Conservation (phyloP, 306 rosid species). For the Castanea crenata region DNA sequence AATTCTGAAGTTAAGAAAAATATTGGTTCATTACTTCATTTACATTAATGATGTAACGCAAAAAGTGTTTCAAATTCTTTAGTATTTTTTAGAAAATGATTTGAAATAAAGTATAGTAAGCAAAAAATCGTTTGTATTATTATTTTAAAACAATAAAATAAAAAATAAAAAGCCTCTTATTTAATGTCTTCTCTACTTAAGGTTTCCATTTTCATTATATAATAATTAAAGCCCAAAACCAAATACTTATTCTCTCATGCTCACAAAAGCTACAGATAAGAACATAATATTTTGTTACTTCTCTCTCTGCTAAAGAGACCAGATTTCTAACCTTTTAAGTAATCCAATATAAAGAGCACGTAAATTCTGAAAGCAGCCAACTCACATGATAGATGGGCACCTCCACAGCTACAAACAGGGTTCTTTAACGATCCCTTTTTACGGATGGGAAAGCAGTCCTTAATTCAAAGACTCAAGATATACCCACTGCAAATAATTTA, state of each 20-base stretch:
- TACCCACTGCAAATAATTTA: slow-evolving; percentile 2
- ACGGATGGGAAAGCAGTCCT: not conserved
- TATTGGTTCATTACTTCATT: no score
- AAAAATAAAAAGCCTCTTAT: not conserved
- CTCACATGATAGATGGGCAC: slow-evolving; percentile 18
- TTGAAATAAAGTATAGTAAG: no score
- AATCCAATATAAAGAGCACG: not conserved
- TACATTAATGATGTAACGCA: no score
- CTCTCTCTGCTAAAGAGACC: not conserved
- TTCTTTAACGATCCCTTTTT: not conserved
- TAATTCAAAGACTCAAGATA: not conserved
- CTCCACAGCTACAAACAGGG: not conserved
- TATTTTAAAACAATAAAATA: not conserved
- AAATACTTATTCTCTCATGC: not conserved
- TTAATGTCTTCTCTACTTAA: not conserved
- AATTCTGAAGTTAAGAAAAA: no score
- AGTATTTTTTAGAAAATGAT: no score
- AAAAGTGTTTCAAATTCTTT: no score
- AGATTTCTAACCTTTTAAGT: not conserved
- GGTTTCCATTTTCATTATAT: not conserved
- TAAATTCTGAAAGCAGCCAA: not conserved
- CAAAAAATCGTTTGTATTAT: no score
- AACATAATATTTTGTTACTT: not conserved
- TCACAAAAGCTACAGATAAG: not conserved
- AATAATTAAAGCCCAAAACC: not conserved